Base-by-base conservation (phyloP, 1,284 basidiomycete genomes). In the Cryptococcus neoformans region DNA sequence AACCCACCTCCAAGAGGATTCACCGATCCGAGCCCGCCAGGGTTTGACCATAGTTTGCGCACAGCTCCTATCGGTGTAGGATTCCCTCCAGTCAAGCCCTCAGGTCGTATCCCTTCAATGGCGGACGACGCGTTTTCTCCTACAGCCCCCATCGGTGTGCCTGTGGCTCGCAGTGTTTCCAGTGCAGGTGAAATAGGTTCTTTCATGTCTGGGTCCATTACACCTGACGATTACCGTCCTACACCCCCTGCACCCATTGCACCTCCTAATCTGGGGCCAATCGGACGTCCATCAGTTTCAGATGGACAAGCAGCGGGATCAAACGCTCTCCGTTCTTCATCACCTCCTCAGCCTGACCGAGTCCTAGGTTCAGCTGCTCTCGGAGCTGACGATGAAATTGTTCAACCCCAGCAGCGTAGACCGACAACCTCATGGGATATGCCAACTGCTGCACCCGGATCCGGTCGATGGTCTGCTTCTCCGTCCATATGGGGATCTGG, bases 341-440 rank as follows among this genome's bases (percentile, higher is more conserved):
- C 67, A 7, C 67, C 68, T 4, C 52, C 63, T 4, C 64, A 53
- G 36, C 68, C 68, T 9, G 70, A 68, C 12, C 62, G 66, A 53
- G 68, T 73, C 3, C 61, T 70, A 37, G 70, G 70, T 12, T 73
- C 70, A 1, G 70, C 70, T 8, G 70, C 70, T n/a, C 64, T 73
- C 5, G 70, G 70, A 38, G 67, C 57, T 48, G 70, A 73, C 45
- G 69, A 73, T 58, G 69, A 68, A 58, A 67, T 73, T 48, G 69
- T 70, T 37, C 60, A 65, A 51, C 63, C 69, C 11, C 60, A 62
- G 11, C 41, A 59, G 16, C 61, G 69, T 36, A 50, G 64, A 35
- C 50, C 62, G 21, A 67, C 64, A 45, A 63, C 58, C 11, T 59
- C 63, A 50, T 63, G 59, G 51, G 64, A 58, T 55, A 60, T 62